Evolutionary conservation across 2,329 filamentous ascomycete species (phyloP), one percentile per base, ranked within the genome.

Genomic region (Colletotrichum musae): DNA sequence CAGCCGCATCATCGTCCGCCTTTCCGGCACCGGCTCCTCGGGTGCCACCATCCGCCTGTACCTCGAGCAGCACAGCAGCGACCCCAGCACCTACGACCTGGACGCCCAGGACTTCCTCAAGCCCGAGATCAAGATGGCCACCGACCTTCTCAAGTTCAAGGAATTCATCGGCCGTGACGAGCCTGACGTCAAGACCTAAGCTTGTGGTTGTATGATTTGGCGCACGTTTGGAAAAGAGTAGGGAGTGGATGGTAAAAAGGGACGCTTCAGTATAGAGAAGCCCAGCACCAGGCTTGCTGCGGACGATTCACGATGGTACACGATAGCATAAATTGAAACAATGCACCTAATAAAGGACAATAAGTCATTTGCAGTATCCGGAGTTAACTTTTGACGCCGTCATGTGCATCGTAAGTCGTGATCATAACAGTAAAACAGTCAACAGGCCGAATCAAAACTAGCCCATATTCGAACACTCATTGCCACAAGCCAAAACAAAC

Each of bases 1-100:
- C 72, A 97, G 94, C 84, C 93, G 96, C 74, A 95, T 98, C 70
- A 94, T 99, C 60, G 94, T 98, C 68, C 93, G 96, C 76, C 87
- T 99, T 70, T 98, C 95, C 1, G 96, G 96, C 58, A 99, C 96
- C 21, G 96, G 96, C 73, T 97, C 93, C 75, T 97, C 94, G 58
- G 96, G 96, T 65, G 96, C 96, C 56, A 99, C 96, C 39, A 98
- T 99, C 79, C 93, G 96, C 72, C 87, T 99, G 74, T 99, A 99
- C 83, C 92, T 99, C 74, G 96, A 99, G 89, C 95, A 96, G 87
- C 93, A 98, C 86, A 95, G 93, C 81, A 89, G 85, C 72, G 94
- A 98, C 77, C 86, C 91, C 71, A 91, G 88, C 71, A 94, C 91
- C 70, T 97, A 96, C 78, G 89, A 86, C 68, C 81, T 92, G 77